Conservation (phyloP, 129 eudicot species). For the Flaveria sonorensis region DNA sequence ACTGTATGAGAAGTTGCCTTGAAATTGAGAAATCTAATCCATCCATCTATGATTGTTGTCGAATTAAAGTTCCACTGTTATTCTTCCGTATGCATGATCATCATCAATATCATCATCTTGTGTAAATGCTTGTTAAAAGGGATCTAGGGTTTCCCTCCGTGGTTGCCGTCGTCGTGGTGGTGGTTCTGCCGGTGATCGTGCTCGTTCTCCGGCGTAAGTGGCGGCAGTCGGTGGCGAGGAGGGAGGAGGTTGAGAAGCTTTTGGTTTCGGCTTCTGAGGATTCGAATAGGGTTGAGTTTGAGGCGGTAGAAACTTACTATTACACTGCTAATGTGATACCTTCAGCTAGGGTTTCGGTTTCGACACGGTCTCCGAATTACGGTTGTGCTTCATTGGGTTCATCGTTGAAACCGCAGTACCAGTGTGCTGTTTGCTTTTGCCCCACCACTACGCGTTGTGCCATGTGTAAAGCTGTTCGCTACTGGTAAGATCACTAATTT, state of each 20-base stretch:
- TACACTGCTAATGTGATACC: constrained; percentile 7
- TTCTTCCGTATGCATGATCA: constrained; percentile 30
- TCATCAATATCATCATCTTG: constrained; percentile 18
- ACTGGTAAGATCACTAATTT: constrained; percentile 60
- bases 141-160: constrained; percentile 65
- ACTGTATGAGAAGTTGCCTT: constrained; percentile 26
- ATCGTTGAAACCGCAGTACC: constrained; percentile 25
- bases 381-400: constrained; percentile 23
- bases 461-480: constrained; percentile 70
- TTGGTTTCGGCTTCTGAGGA: constrained; percentile 72
- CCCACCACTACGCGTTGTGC: constrained; percentile 68
- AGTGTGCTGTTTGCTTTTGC: constrained; percentile 63
- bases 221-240: constrained; percentile 56
- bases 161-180: constrained; percentile 33
- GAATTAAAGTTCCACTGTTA: constrained; percentile 38
- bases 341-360: constrained; percentile 9
- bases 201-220: constrained; percentile 61
- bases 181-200: constrained; percentile 46
- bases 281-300: constrained; percentile 60
- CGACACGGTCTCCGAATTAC: neutral
- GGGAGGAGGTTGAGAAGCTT: constrained; percentile 68
- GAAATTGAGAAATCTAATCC: constrained; percentile 2
- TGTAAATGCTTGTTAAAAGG: constrained; percentile 65
- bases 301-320: constrained; percentile 39
- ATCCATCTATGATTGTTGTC: constrained; percentile 21